A percentile compares a stretch with the other conserved stretches of the same genome.
Evolutionary conservation across 768 basidiomycete genomes (phyloP).

Genomic region (Auricularia auricula-judae): DNA sequence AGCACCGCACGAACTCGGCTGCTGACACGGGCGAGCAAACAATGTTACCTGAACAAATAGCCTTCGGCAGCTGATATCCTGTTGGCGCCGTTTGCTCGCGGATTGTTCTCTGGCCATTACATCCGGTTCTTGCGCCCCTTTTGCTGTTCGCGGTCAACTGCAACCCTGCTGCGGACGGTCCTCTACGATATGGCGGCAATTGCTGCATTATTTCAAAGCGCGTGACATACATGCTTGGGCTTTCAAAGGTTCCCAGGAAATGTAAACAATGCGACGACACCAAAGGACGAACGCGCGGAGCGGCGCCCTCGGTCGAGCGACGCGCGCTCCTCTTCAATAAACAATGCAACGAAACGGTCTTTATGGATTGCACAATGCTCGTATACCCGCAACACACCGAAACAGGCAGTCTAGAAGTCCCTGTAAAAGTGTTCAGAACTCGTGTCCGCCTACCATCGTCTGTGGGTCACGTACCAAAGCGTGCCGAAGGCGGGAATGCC

Average conservation of each 20-base stretch:
- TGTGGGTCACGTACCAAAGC: slow-evolving; percentile 9
- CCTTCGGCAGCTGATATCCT: too few species aligned
- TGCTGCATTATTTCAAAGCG: not conserved
- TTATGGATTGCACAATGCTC: not conserved
- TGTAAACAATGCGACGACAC: not conserved
- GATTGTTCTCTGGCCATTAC: not conserved
- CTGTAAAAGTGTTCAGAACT: too few species aligned
- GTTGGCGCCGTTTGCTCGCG: not conserved
- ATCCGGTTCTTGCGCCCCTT: not conserved
- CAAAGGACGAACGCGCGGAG: not conserved
- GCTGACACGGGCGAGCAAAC: not conserved
- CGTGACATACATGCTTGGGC: not conserved
- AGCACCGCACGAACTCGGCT: not conserved
- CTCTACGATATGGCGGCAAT: not conserved
- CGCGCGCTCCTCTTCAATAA: not conserved
- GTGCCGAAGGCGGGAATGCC: slow-evolving; percentile 45
- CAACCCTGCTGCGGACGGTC: not conserved
- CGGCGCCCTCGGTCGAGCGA: not conserved
- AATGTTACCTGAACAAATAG: too few species aligned
- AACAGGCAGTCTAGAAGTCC: slow-evolving; percentile 15
- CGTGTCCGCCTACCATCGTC: too few species aligned
- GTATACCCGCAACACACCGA: not conserved
- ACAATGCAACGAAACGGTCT: not conserved
- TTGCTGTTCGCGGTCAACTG: not conserved
- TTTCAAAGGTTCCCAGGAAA: not conserved